Percentiles rank a stretch among this genome's conserved stretches.
Evolutionary conservation across 306 rosid species (phyloP).

Genomic region (Elaeagnus macrophylla): DNA sequence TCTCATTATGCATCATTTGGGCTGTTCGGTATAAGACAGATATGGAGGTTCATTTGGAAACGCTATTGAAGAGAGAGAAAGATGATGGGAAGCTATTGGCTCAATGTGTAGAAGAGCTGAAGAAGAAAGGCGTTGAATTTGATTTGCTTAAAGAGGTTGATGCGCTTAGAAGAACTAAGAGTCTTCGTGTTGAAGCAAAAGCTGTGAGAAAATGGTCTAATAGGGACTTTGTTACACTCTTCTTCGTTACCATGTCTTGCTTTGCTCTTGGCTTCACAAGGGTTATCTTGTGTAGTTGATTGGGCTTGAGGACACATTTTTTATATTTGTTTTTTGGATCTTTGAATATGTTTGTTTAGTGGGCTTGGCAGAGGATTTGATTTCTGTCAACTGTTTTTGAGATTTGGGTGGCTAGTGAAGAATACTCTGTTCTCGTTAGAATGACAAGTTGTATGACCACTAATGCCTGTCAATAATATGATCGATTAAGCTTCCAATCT

Average conservation of each 20-base stretch:
- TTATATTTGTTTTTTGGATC: too few species aligned
- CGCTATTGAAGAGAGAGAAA: slow-evolving; percentile 68
- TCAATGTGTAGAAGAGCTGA: slow-evolving; percentile 75
- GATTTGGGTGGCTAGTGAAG: background rate
- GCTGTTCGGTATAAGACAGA: slow-evolving; percentile 82
- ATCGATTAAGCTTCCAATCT: too few species aligned
- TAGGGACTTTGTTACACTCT: slow-evolving; percentile 61
- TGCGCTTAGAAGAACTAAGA: slow-evolving; percentile 84
- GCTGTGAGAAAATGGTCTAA: slow-evolving; percentile 77
- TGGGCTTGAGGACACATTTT: too few species aligned
- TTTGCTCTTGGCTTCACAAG: slow-evolving; percentile 59
- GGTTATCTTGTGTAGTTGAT: slow-evolving; percentile 56
- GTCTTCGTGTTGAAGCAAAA: slow-evolving; percentile 58
- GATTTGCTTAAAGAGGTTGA: slow-evolving; percentile 92
- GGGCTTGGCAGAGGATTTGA: too few species aligned
- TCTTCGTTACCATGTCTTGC: slow-evolving; percentile 65
- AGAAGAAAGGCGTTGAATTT: slow-evolving; percentile 79
- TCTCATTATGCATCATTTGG: slow-evolving; percentile 73
- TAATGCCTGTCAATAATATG: too few species aligned
- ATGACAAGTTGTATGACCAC: too few species aligned
- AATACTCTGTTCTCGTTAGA: too few species aligned
- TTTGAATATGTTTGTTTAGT: too few species aligned
- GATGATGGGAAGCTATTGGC: slow-evolving; percentile 55
- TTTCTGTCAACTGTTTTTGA: background rate
- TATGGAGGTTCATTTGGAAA: slow-evolving; percentile 70